Evolutionary conservation across 1,284 basidiomycete genomes (phyloP), one percentile per base, ranked within the genome.

Genomic region (Pisolithus thermaeus): DNA sequence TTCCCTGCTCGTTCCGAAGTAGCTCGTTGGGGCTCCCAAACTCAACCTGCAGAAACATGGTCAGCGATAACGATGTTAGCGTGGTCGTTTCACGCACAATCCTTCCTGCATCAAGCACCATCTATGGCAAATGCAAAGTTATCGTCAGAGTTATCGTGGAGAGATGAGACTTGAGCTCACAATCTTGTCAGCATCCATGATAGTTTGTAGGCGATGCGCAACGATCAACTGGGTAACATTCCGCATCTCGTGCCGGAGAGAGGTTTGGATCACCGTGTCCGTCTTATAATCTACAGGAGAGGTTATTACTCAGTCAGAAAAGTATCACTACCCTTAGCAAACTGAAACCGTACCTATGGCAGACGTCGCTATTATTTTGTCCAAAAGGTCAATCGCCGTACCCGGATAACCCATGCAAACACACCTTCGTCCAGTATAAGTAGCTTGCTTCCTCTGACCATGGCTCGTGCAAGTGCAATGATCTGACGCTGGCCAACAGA

Each of bases 401-500:
- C 38, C 7, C 18, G 3, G 20, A 40, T 6, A 52, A 18, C 7
- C 18, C 14, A 46, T 25, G 25, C 5, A 18, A 52, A 56, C 63
- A 58, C 60, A 47, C 59, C 78, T 58, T 68, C 66, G 51, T 68
- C 66, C 7, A 68, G 47, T 27, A 68, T 65, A 28, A 66, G 45
- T 5, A 67, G 44, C 47, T 68, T 69, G 43, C 64, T 67, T 52
- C 57, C 47, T 23, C 66, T 50, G 3, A 67, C 58, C 25, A 69
- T 60, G 6, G 67, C 67, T 37, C 66, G 68, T 4, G 79, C 79
- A 7, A 78, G 67, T 0, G 76, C 75, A 23, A 73, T 40, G 22
- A 79, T 81, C 63, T 90, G 87, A 5, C 85, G 73, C 61, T 90
- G 84, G 2, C 87, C 87, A 43, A 87, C 81, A 1, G 79, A 83